A percentile compares a stretch with the other conserved stretches of the same genome.
These are phyloP conservation scores for Aureobasidium sp. DNA, from an alignment of 2,329 filamentous ascomycete genomes.

Conservation along the genomic window DNA sequence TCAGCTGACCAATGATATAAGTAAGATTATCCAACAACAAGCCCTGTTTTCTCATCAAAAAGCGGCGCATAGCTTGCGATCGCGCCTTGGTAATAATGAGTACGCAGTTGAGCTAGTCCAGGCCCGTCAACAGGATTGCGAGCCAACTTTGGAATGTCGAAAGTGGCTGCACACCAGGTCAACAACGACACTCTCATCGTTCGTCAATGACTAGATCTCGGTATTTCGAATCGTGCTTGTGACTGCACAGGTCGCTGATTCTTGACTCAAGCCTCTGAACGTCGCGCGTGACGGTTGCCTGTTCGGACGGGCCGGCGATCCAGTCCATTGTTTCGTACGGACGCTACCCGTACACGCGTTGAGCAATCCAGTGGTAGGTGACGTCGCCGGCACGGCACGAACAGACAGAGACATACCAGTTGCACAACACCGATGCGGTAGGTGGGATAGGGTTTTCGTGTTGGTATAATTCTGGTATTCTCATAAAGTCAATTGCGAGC, in stretches of 20 bases:
- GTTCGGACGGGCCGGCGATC: slow-evolving; percentile 5
- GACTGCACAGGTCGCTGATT: not conserved
- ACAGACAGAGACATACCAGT: not conserved
- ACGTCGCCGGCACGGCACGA: slow-evolving; percentile 14
- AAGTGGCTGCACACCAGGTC: not conserved
- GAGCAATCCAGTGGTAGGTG: not conserved
- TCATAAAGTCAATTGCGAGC: slow-evolving; percentile 2
- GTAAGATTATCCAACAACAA: slow-evolving; percentile 9
- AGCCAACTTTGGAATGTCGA: not conserved
- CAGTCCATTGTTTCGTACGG: not conserved
- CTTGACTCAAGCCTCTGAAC: not conserved
- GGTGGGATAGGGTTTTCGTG: not conserved
- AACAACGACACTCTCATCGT: not conserved
- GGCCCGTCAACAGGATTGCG: not conserved
- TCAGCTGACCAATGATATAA: slow-evolving; percentile 2
- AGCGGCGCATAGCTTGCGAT: not conserved
- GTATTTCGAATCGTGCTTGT: not conserved
- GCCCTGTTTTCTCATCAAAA: not conserved
- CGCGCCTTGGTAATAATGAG: not conserved
- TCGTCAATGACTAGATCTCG: not conserved
- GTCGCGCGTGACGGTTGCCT: not conserved
- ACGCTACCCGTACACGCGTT: not conserved
- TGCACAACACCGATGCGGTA: not conserved
- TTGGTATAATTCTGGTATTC: not conserved
- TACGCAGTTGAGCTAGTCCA: not conserved